phyloP scores from a whole-genome alignment of 2,329 filamentous ascomycete genomes.

The Cercospora sojina region DNA sequence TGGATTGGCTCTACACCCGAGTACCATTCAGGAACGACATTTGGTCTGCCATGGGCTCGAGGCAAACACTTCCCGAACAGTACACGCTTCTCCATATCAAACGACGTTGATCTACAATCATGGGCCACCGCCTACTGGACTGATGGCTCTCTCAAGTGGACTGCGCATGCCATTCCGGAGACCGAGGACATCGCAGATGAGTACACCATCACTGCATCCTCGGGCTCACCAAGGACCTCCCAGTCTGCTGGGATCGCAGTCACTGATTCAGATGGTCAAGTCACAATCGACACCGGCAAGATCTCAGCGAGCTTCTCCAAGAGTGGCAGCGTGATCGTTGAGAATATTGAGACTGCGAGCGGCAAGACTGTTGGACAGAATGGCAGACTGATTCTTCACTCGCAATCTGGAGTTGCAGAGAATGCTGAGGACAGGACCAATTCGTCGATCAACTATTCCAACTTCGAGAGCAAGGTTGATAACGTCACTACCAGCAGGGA shows the following conservation, averaged over 20 bases:
- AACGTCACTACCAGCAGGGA: constrained; percentile 52
- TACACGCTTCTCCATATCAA: constrained; percentile 37
- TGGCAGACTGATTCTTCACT: constrained; percentile 51
- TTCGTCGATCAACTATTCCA: constrained; percentile 43
- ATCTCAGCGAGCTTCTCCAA: constrained; percentile 39
- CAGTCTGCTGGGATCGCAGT: constrained; percentile 32
- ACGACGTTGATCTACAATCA: constrained; percentile 45
- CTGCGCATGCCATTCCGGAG: constrained; percentile 55
- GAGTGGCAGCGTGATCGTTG: constrained; percentile 36
- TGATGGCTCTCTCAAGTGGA: constrained; percentile 63
- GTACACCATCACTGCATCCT: constrained; percentile 46
- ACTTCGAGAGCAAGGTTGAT: constrained; percentile 54
- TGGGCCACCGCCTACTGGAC: constrained; percentile 61
- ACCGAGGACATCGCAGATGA: constrained; percentile 43
- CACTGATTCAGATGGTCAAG: constrained; percentile 27
- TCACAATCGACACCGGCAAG: constrained; percentile 38
- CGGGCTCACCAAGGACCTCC: constrained; percentile 15
- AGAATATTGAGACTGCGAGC: constrained; percentile 32
- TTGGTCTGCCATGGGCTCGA: constrained; percentile 43
- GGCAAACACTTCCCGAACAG: constrained; percentile 41
- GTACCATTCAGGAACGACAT: constrained; percentile 38
- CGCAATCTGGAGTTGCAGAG: constrained; percentile 50
- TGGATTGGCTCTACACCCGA: constrained; percentile 19
- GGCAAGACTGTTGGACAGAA: constrained; percentile 46
- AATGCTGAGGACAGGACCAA: constrained; percentile 41